phyloP scores from a whole-genome alignment of 208 protist genomes.

The Trypanosoma melophagium region DNA sequence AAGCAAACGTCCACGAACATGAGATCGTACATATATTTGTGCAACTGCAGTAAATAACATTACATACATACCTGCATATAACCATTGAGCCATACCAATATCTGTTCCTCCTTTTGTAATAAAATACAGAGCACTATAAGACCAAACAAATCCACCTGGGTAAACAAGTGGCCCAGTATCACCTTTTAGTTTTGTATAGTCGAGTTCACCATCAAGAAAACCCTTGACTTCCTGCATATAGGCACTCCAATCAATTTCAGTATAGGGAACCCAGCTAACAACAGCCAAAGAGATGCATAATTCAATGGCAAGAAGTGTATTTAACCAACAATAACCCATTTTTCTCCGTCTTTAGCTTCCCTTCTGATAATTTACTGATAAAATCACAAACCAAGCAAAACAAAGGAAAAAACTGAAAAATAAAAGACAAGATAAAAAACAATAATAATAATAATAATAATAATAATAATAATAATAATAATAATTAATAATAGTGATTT shows the following conservation, averaged over 20 bases:
- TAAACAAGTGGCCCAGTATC: slow-evolving; percentile 90
- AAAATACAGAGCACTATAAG: slow-evolving; percentile 77
- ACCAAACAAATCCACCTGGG: slow-evolving; percentile 87
- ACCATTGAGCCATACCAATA: slow-evolving; percentile 66
- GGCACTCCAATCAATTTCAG: slow-evolving; percentile 88
- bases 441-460: slow-evolving; percentile 2
- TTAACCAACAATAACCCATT: slow-evolving; percentile 15
- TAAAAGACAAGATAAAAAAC: slow-evolving; percentile 1
- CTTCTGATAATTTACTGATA: too few species aligned
- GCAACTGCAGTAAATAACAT: slow-evolving; percentile 45
- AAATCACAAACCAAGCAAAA: too few species aligned
- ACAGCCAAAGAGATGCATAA: slow-evolving; percentile 25
- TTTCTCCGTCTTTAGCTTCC: neutral
- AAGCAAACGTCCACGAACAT: slow-evolving; percentile 33
- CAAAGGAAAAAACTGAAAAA: slow-evolving; percentile 9
- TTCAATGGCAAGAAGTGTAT: slow-evolving; percentile 16
- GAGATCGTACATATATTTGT: slow-evolving; percentile 41
- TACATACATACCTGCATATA: slow-evolving; percentile 78
- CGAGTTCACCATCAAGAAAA: slow-evolving; percentile 68
- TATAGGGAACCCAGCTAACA: slow-evolving; percentile 62
- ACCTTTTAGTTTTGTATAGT: slow-evolving; percentile 80
- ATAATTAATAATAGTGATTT: too few species aligned
- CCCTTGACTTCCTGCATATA: slow-evolving; percentile 90
- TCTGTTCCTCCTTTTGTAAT: slow-evolving; percentile 71
- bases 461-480: too few species aligned